These are phyloP conservation scores for Curvularia sp. DNA, from an alignment of 2,329 filamentous ascomycete genomes.

Conservation along the genomic window DNA sequence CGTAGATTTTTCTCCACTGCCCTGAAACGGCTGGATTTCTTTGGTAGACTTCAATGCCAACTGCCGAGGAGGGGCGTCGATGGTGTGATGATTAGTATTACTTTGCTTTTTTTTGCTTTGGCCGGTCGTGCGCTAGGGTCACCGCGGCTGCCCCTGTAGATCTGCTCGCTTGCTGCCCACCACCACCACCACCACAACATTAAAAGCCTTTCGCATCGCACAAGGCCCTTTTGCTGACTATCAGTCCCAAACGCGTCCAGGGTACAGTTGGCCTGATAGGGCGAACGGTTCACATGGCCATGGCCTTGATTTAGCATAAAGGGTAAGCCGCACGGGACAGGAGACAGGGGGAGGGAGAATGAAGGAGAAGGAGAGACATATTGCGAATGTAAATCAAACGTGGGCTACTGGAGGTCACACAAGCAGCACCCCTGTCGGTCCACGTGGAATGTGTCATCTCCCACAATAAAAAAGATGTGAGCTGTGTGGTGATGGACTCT, in stretches of 20 bases:
- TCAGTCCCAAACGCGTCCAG: conserved; percentile 12
- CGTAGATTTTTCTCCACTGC: conserved; percentile 25
- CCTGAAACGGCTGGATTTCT: conserved; percentile 29
- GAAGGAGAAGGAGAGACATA: neutral
- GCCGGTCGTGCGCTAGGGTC: conserved; percentile 26
- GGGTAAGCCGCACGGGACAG: conserved; percentile 26
- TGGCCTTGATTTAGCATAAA: conserved; percentile 26
- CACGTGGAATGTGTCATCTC: conserved; percentile 36
- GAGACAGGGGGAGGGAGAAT: neutral
- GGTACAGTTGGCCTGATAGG: conserved; percentile 4
- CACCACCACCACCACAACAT: conserved; percentile 8
- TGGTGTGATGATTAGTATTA: conserved; percentile 22
- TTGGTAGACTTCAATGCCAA: conserved; percentile 18
- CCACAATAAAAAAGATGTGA: conserved; percentile 29
- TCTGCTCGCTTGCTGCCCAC: conserved; percentile 24
- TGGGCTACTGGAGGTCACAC: conserved; percentile 26
- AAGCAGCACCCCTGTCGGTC: conserved; percentile 34
- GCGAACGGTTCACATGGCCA: conserved; percentile 5
- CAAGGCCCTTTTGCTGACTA: conserved; percentile 5
- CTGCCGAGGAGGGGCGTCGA: conserved; percentile 9
- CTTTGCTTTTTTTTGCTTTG: conserved; percentile 21
- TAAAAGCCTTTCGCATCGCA: conserved; percentile 8
- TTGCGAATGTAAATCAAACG: conserved; percentile 33
- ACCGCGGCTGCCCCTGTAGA: conserved; percentile 31
- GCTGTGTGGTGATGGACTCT: conserved; percentile 19